Base-by-base conservation (phyloP, 441 rosid genomes). In the Eruca vesicaria region DNA sequence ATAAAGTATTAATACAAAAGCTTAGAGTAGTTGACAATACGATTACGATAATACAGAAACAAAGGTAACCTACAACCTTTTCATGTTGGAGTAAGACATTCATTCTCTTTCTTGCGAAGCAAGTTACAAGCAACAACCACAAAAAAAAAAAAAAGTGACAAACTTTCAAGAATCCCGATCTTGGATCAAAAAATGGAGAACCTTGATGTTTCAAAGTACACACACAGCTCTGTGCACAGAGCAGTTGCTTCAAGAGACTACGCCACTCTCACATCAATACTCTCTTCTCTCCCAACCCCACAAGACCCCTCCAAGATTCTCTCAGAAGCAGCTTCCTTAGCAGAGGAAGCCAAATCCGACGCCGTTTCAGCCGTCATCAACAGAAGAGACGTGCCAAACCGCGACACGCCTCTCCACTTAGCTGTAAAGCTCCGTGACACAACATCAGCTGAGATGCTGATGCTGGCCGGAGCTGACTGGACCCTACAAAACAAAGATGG, bases 381-480 rank as follows among this genome's bases (percentile, higher is more conserved):
- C 78, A 78, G 91, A 73, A 89, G 99, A 29, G 97, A 96, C 69
- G 98, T 93, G 56, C 97, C 85, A 0, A 88, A 85, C 70, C 93
- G 99, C 0, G 98, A 96, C 76, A 89, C 98, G 16, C 94, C 99
- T 7, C 90, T 93, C 59, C 99, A 96, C 79, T 70, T 96, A 89
- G 98, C 99, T 10, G 97, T 93, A 69, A 91, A 90, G 72, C 82
- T 93, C 15, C 85, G 93, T 11, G 99, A 96, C 41, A 84, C 89
- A 72, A 85, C 86, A 45, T 64, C 98, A 18, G 86, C 92, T 1
- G 97, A 91, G 81, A 90, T 91, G 97, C 95, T 96, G 26, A 90
- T 96, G 98, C 78, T 84, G 57, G 97, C 97, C 8, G 98, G 98
- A 38, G 90, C 97, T 7, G 99, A 96, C 74, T 96, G 99, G 97